Base-by-base conservation (phyloP, 2,329 filamentous ascomycete species). In the Fusarium sp. region DNA sequence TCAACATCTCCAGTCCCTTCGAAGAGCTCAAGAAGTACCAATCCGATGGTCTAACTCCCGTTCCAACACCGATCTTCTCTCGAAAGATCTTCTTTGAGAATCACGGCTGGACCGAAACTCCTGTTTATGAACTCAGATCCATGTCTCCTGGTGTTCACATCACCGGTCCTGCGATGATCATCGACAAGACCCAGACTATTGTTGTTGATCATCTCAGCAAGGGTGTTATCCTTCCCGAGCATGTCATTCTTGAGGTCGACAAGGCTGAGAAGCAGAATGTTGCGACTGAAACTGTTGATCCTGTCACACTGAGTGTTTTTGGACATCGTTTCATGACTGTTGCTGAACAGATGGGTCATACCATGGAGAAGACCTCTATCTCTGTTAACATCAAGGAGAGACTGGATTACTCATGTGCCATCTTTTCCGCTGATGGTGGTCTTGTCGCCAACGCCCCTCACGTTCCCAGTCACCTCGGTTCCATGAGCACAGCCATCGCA, bases 311-410 rank as follows among this genome's bases (percentile, higher is more conserved):
- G 0, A 91, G 88, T 70, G 91, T 94, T 54, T 94, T 94, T 75
- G 91, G 90, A 0, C 92, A 94, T 79, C 87, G 92, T 4, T 94
- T 94, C 81, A 94, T 94, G 92, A 90, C 91, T 3, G 93, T 94
- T 62, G 92, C 92, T 1, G 92, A 95, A 78, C 92, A 94, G 77
- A 94, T 94, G 92, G 92, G 92, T 0, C 86, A 91, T 47, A 91
- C 91, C 5, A 80, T 95, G 56, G 91, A 94, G 75, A 94, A 94
- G 82, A 94, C 92, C 0, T 91, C 90, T 72, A 90, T 94, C 27
- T 92, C 89, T 44, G 92, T 90, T 1, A 95, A 94, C 74, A 92
- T 95, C 79, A 92, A 95, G 75, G 93, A 95, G 76, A 86, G 92
- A 20, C 84, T 95, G 0, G 93, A 95, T 72, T 95, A 93, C 77